Conservation (phyloP, 306 rosid genomes). For the Prunus persica region DNA sequence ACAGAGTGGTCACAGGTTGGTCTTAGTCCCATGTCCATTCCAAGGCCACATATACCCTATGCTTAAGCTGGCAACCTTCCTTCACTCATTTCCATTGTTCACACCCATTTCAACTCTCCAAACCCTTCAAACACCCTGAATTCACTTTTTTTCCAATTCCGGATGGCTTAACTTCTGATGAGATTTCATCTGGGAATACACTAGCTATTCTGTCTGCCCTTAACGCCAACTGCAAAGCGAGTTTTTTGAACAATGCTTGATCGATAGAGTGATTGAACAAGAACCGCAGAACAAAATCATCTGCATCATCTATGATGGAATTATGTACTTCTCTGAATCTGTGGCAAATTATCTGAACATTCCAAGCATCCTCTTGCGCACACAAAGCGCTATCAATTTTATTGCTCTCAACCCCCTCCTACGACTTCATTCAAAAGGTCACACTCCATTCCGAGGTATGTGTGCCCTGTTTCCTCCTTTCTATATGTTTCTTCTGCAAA, state of each 20-base stretch:
- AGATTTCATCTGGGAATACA: constrained; percentile 1
- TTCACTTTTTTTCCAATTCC: constrained; percentile 39
- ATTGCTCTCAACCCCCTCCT: constrained; percentile 27
- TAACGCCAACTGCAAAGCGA: not conserved
- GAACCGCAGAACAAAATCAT: not conserved
- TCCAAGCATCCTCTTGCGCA: constrained; percentile 40
- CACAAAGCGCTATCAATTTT: constrained; percentile 27
- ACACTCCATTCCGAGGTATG: constrained; percentile 37
- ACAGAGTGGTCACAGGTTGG: no score
- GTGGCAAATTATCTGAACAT: constrained; percentile 33
- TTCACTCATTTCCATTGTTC: no score
- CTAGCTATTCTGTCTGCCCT: constrained; percentile 1
- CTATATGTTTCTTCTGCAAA: no score
- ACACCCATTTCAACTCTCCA: no score
- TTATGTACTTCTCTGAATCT: constrained; percentile 30
- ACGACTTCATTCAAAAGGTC: constrained; percentile 27
- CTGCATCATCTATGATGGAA: constrained; percentile 48
- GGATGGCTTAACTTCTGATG: constrained; percentile 10
- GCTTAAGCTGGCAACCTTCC: no score
- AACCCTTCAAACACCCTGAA: constrained; percentile 21
- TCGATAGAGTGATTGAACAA: constrained; percentile 22
- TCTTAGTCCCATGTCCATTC: no score
- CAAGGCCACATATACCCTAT: no score
- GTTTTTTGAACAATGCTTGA: constrained; percentile 24
- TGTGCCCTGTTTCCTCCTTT: not conserved